phyloP scores from a whole-genome alignment of 345 rosid species.

The Sisymbrium irio region DNA sequence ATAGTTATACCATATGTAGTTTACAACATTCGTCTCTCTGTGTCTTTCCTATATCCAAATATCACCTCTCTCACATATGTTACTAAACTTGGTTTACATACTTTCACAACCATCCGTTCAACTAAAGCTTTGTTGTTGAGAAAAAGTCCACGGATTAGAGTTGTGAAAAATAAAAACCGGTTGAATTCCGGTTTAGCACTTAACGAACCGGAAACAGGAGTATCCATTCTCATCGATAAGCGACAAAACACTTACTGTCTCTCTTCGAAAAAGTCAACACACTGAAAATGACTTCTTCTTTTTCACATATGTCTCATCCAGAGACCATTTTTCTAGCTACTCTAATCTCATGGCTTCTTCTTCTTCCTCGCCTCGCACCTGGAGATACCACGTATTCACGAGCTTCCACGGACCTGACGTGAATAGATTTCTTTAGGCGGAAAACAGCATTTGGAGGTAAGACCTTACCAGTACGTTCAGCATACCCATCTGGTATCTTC shows the following conservation, averaged over 20 bases:
- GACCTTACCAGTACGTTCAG: too few species aligned
- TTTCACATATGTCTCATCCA: not conserved
- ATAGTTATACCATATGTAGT: too few species aligned
- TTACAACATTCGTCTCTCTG: too few species aligned
- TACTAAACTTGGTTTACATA: too few species aligned
- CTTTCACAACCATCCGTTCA: too few species aligned
- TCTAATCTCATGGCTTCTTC: too few species aligned
- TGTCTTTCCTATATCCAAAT: too few species aligned
- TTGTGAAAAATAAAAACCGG: too few species aligned
- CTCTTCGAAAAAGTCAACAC: not conserved
- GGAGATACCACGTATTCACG: not conserved
- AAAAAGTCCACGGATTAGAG: too few species aligned
- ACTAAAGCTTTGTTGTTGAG: too few species aligned
- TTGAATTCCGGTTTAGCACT: not conserved
- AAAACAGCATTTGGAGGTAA: not conserved
- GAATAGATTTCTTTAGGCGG: not conserved
- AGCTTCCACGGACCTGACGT: slow-evolving; percentile 21
- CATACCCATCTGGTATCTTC: not conserved
- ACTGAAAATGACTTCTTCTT: not conserved
- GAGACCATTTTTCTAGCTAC: not conserved
- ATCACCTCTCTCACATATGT: too few species aligned
- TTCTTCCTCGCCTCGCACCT: not conserved
- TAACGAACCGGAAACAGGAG: not conserved
- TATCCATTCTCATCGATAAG: too few species aligned
- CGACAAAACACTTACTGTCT: not conserved